Conservation (phyloP, 2,329 filamentous ascomycete genomes). For the Xylariomycetidae sp. region DNA sequence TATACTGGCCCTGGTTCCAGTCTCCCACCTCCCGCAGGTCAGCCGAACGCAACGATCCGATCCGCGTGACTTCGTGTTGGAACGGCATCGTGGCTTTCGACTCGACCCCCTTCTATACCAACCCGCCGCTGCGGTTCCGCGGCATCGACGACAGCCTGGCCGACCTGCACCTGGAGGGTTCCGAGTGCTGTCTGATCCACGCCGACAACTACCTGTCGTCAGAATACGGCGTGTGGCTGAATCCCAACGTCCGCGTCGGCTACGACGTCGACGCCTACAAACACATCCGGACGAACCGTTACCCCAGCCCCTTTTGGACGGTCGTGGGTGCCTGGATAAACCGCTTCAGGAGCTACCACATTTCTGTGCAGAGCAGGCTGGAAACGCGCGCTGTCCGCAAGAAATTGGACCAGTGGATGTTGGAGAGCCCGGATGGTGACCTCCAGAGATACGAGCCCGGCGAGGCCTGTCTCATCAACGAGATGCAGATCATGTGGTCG, state of each 20-base stretch:
- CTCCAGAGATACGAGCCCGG: constrained; percentile 36
- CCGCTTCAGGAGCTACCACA: constrained; percentile 25
- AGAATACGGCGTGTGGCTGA: constrained; percentile 47
- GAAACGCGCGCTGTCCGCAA: constrained; percentile 33
- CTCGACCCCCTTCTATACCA: constrained; percentile 41
- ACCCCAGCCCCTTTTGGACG: constrained; percentile 39
- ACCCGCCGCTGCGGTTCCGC: constrained; percentile 51
- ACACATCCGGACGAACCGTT: constrained; percentile 29
- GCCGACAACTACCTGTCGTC: constrained; percentile 47
- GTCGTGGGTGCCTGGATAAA: constrained; percentile 35
- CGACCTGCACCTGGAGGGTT: constrained; percentile 51
- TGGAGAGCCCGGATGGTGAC: constrained; percentile 27
- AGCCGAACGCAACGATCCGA: constrained; percentile 43
- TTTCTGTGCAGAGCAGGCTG: constrained; percentile 31
- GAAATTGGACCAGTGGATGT: constrained; percentile 37
- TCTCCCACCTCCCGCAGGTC: constrained; percentile 36
- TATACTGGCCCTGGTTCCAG: constrained; percentile 58
- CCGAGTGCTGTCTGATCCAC: constrained; percentile 59
- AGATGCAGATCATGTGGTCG: constrained; percentile 55
- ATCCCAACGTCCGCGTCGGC: constrained; percentile 49
- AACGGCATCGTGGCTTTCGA: constrained; percentile 54
- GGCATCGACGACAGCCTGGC: constrained; percentile 55
- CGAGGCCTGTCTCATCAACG: constrained; percentile 49
- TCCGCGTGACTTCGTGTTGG: constrained; percentile 63
- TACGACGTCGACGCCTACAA: constrained; percentile 40